phyloP scores from a whole-genome alignment of 148 eudicot genomes.

The Chenopodium formosanum region DNA sequence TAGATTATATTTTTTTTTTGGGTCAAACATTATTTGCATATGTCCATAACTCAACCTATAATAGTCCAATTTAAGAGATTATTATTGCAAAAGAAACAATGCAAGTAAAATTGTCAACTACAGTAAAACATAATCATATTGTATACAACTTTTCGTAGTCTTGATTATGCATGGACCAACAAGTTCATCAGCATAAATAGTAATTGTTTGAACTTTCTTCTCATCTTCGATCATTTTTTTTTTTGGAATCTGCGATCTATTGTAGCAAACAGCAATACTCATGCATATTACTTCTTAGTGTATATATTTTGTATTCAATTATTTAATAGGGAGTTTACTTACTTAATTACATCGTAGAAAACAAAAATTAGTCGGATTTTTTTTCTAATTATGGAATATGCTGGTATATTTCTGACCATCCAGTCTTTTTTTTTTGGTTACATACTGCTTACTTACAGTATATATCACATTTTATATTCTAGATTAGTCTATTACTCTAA shows the following conservation, averaged over 20 bases:
- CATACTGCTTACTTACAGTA: neutral
- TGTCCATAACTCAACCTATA: neutral
- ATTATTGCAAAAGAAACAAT: neutral
- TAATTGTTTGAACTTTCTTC: no score
- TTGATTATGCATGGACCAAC: neutral
- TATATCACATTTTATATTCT: neutral
- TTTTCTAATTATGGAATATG: slow-evolving; percentile 11
- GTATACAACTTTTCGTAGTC: neutral
- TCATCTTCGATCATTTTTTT: no score
- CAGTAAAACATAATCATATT: slow-evolving; percentile 10
- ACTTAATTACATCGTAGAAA: neutral
- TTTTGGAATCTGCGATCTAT: neutral
- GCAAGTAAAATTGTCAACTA: neutral
- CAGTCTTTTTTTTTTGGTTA: neutral
- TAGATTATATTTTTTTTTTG: no score
- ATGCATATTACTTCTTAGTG: neutral
- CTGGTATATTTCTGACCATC: neutral
- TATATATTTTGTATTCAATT: neutral
- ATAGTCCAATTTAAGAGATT: neutral
- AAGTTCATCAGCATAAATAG: neutral
- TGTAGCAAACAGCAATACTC: neutral
- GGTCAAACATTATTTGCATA: neutral
- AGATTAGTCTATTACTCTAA: neutral
- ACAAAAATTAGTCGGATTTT: neutral
- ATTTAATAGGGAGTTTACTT: neutral